Base-by-base conservation (phyloP, 768 basidiomycete genomes). In the Russula brevipes region DNA sequence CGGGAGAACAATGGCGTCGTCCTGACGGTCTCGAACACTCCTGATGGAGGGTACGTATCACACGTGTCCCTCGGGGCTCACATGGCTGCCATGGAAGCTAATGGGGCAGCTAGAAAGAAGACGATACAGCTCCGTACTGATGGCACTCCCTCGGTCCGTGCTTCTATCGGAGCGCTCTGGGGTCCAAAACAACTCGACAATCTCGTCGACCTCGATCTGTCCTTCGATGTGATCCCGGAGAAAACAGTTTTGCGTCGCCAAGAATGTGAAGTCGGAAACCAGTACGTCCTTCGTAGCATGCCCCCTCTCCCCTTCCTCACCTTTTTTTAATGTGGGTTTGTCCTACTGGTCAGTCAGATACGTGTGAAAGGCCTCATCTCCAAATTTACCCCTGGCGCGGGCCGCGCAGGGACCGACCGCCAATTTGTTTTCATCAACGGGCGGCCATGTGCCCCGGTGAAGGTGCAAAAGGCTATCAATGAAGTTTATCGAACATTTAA, bases 391-490 rank as follows among this genome's bases (percentile, higher is more conserved):
- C 76, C 86, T 14, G 88, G 87, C 0, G 83, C 82, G 65, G 95
- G 94, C 6, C 77, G 96, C 44, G 81, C 85, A 2, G 85, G 87
- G 5, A 81, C 85, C 0, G 97, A 98, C 70, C 77, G 95, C 2
- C 97, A 98, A 68, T 98, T 91, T 73, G 90, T 91, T 75, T 99
- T 86, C 68, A 79, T 98, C 68, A 98, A 99, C 68, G 90, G 92
- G 0, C 79, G 97, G 17, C 97, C 97, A 0, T 95, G 91, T 69
- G 85, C 82, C 66, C 79, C 89, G 9, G 75, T 79, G 17, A 94
- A 91, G 79, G 77, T 95, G 33, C 89, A 92, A 70, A 94, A 93
- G 70, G 87, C 86, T 0, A 83, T 97, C 76, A 97, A 97, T 70
- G 96, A 99, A 68, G 85, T 93, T 2, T 99, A 97, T 73, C 85